Conservation (phyloP, 2,329 filamentous ascomycete genomes). For the Metarhizium robertsii region DNA sequence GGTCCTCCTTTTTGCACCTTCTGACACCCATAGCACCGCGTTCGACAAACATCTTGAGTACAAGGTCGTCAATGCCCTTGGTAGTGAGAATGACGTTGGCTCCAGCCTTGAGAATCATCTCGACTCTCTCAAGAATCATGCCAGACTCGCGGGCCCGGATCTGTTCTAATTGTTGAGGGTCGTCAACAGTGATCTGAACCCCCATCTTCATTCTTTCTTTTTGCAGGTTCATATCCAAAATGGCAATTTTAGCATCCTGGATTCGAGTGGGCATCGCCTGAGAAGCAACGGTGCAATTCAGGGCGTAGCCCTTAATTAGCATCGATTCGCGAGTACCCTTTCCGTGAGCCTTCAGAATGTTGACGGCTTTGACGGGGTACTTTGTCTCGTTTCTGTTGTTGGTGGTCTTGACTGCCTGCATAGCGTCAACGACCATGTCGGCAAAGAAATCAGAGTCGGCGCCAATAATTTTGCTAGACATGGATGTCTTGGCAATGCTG, state of each 20-base stretch:
- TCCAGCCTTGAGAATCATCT: slow-evolving; percentile 95
- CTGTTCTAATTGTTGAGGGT: slow-evolving; percentile 94
- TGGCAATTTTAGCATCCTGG: slow-evolving; percentile 90
- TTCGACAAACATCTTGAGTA: slow-evolving; percentile 90
- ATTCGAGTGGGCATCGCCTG: slow-evolving; percentile 95
- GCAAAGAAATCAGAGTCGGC: slow-evolving; percentile 94
- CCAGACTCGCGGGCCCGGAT: slow-evolving; percentile 88
- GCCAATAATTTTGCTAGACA: slow-evolving; percentile 99
- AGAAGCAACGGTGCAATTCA: slow-evolving; percentile 97
- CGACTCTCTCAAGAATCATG: slow-evolving; percentile 86
- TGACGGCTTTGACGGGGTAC: slow-evolving; percentile 98
- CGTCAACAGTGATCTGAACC: slow-evolving; percentile 96
- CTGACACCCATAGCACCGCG: slow-evolving; percentile 91
- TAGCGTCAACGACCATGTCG: slow-evolving; percentile 94
- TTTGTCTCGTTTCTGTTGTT: slow-evolving; percentile 88
- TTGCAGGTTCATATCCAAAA: slow-evolving; percentile 95
- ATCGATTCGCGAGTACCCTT: slow-evolving; percentile 84
- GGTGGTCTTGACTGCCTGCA: slow-evolving; percentile 86
- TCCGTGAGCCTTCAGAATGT: slow-evolving; percentile 96
- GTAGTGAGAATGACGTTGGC: slow-evolving; percentile 95
- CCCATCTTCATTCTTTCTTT: slow-evolving; percentile 99
- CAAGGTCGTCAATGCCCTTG: slow-evolving; percentile 96
- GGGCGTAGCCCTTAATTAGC: slow-evolving; percentile 88
- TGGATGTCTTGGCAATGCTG: slow-evolving; percentile 96
- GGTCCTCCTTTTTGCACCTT: slow-evolving; percentile 96